Evolutionary conservation across 106 monocot genomes (phyloP).

Genomic region (Chionographis japonica): DNA sequence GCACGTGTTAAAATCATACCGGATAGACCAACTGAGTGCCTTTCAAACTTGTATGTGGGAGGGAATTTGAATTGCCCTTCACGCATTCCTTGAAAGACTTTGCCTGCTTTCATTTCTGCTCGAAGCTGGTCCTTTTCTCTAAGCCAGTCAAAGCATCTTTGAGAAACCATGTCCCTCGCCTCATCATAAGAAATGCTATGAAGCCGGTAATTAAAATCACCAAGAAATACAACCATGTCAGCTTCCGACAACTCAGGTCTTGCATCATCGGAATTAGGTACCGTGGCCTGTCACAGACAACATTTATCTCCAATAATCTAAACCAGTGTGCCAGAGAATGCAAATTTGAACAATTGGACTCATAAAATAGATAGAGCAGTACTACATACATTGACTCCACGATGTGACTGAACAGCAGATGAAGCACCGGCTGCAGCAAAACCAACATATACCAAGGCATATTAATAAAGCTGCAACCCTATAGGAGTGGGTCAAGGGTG

Average conservation of each 20-base stretch:
- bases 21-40: constrained; percentile 45
- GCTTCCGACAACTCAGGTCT: constrained; percentile 58
- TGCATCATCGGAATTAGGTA: constrained; percentile 31
- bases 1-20: constrained; percentile 21
- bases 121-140: constrained; percentile 61
- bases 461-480: background rate
- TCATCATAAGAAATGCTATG: constrained; percentile 59
- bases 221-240: constrained; percentile 70
- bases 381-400: constrained; percentile 33
- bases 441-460: constrained; percentile 3
- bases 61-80: constrained; percentile 68
- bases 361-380: background rate
- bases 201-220: constrained; percentile 67
- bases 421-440: constrained; percentile 25
- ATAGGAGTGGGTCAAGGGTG: too few species aligned
- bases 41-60: constrained; percentile 80
- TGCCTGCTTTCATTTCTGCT: constrained; percentile 71
- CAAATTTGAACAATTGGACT: background rate
- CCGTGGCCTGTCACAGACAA: constrained; percentile 15
- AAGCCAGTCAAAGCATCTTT: constrained; percentile 70
- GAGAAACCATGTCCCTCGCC: constrained; percentile 61
- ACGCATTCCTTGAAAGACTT: constrained; percentile 79
- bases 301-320: background rate
- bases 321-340: background rate
- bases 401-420: constrained; percentile 40